These are phyloP conservation scores for Penicillium diatomitis DNA, from an alignment of 495 filamentous ascomycete genomes.

Conservation along the genomic window DNA sequence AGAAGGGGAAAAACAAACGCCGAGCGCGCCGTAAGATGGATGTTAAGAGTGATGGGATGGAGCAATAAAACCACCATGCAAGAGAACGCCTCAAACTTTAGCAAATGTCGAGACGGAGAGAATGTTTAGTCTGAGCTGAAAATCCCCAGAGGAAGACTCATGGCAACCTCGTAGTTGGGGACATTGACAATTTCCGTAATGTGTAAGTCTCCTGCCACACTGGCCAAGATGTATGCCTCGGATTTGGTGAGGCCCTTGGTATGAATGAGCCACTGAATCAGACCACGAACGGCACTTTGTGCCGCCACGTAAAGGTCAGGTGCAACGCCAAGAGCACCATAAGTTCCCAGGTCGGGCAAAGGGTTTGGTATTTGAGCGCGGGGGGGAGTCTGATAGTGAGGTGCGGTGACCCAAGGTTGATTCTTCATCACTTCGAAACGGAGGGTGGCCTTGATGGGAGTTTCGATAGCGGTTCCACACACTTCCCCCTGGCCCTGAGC, in stretches of 20 bases:
- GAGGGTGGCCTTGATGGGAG: constrained; percentile 37
- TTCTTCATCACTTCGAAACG: constrained; percentile 37
- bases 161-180: constrained; percentile 39
- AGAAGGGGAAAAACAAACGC: no score
- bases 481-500: constrained; percentile 47
- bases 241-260: constrained; percentile 34
- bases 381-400: constrained; percentile 34
- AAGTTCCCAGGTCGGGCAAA: constrained; percentile 29
- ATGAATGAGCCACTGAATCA: constrained; percentile 37
- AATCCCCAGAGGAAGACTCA: constrained; percentile 36
- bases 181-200: constrained; percentile 42
- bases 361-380: constrained; percentile 16
- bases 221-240: constrained; percentile 43
- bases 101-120: background rate
- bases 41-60: no score
- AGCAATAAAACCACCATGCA: no score
- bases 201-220: constrained; percentile 37
- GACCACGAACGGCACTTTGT: constrained; percentile 31
- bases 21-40: no score
- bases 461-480: constrained; percentile 47
- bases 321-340: constrained; percentile 38
- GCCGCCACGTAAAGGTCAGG: constrained; percentile 35
- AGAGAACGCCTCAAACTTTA: no score
- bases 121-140: constrained; percentile 15
- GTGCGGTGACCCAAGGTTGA: constrained; percentile 32